Conservation (phyloP, 2,329 filamentous ascomycete genomes). For the Fusarium circinatum region DNA sequence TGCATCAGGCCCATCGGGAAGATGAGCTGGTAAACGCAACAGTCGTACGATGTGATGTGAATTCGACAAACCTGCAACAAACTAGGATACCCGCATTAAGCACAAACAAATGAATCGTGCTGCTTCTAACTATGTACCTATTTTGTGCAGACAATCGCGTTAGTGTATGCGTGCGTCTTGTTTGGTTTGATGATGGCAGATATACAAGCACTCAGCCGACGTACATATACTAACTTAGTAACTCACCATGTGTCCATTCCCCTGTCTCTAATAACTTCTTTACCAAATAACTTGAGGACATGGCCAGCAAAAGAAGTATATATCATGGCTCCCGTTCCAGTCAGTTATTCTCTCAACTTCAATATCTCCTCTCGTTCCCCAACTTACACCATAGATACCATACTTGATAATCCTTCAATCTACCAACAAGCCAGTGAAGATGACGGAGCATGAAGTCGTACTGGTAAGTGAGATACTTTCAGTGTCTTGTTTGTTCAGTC, state of each 20-base stretch:
- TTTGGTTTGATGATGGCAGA: not conserved
- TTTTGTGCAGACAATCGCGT: not conserved
- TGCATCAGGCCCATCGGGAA: conserved; percentile 40
- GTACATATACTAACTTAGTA: not conserved
- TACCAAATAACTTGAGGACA: not conserved
- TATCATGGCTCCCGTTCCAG: not conserved
- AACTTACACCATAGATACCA: not conserved
- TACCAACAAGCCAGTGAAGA: not conserved
- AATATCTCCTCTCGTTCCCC: no score
- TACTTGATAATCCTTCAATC: not conserved
- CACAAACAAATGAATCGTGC: not conserved
- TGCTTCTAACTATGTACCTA: not conserved
- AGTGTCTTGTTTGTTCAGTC: not conserved
- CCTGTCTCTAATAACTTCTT: not conserved
- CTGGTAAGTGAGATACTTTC: not conserved
- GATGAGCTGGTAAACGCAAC: conserved; percentile 7
- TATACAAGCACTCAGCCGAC: not conserved
- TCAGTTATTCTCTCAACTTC: not conserved
- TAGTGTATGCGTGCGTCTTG: not conserved
- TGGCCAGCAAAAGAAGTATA: not conserved
- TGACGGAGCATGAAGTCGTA: not conserved
- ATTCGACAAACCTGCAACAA: not conserved
- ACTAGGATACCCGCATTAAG: conserved; percentile 28
- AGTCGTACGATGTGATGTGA: not conserved
- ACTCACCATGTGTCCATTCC: not conserved